Evolutionary conservation across 2,329 filamentous ascomycete genomes (phyloP).

Genomic region (Pyrenophora tritici-repentis): DNA sequence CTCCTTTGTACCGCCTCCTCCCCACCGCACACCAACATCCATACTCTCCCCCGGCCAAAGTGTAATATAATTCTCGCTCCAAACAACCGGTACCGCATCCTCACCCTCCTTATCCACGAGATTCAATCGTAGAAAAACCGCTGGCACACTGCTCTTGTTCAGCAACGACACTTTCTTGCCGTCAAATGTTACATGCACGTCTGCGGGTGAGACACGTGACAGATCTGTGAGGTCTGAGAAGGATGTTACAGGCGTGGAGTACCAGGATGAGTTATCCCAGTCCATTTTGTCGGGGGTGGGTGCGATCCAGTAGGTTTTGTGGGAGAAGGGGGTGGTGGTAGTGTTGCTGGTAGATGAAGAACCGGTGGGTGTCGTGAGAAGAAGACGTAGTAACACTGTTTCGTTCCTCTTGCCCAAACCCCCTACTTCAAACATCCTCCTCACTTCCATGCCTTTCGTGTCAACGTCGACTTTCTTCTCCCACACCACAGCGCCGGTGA

Average conservation of each 20-base stretch:
- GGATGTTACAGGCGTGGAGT: slow-evolving; percentile 60
- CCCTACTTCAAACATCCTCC: slow-evolving; percentile 28
- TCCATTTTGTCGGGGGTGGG: slow-evolving; percentile 55
- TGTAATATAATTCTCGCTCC: slow-evolving; percentile 68
- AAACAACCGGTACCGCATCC: slow-evolving; percentile 59
- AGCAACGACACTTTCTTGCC: slow-evolving; percentile 52
- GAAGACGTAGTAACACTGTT: slow-evolving; percentile 58
- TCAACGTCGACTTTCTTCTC: slow-evolving; percentile 29
- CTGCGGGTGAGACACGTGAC: slow-evolving; percentile 23
- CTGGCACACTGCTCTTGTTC: slow-evolving; percentile 59
- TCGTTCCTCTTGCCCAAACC: slow-evolving; percentile 45
- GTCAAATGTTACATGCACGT: slow-evolving; percentile 1
- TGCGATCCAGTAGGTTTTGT: slow-evolving; percentile 66
- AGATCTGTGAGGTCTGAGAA: slow-evolving; percentile 58
- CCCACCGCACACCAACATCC: slow-evolving; percentile 22
- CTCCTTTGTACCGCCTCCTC: not conserved
- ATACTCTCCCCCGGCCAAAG: slow-evolving; percentile 62
- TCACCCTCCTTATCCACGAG: slow-evolving; percentile 52
- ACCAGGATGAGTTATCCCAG: slow-evolving; percentile 65
- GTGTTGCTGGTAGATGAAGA: no score
- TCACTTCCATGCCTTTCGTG: slow-evolving; percentile 53
- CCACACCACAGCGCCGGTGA: slow-evolving; percentile 52
- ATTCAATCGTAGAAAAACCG: slow-evolving; percentile 62
- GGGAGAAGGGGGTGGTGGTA: slow-evolving; percentile 51
- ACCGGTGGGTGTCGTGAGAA: slow-evolving; percentile 38